Evolutionary conservation across 192 early-diverging fungal species (phyloP), one percentile per base, ranked within the genome.

Genomic region (Umbelopsis isabellina): DNA sequence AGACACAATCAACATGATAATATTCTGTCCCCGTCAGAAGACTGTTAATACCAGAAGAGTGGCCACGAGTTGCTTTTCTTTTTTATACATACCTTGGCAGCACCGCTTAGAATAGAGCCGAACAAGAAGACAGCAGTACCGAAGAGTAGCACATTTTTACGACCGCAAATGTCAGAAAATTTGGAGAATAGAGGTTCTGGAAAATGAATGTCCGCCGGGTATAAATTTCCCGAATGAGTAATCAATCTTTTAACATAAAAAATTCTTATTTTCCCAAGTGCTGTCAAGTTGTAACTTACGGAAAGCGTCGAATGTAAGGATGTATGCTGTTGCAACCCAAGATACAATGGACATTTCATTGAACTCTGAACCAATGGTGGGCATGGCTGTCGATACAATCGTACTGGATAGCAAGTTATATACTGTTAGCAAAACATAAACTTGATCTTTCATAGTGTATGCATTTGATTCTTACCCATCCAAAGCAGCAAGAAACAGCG

Each of bases 161-260:
- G 75, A 21, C 87, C 87, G 73, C 96, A 92, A 69, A 97, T 97
- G 72, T 98, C 96, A 51, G 92, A 87, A 66, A 97, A 85, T 72
- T 93, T 90, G 49, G 92, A 53, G 90, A 93, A 77, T 84, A 95
- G 3, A 85, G 75, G 65, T 46, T 80, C 73, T 79, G 46, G 12
- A 15, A 65, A 37, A 46, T 15, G 41, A 68, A 65, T 49, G 30
- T 49, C 16, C 15, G 37, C 37, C 37, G 27, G 55, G 13, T 33
- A 35, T n/a, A 61, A 27, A 27, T 61, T 25, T 58, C 55, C 55
- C 55, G 55, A 61, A 61, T 61, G 55, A 61, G 30, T 47, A 67
- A 58, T 67, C 41, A 67, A 51, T 12, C 23, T 50, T 15, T 21
- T 44, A 37, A 30, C 27, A 3, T 30, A 2, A 45, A 44, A 65